Percentiles rank a stretch among this genome's conserved stretches.
phyloP scores from a whole-genome alignment of 176 grass and related monocot genomes.

The Metroxylon sagu region DNA sequence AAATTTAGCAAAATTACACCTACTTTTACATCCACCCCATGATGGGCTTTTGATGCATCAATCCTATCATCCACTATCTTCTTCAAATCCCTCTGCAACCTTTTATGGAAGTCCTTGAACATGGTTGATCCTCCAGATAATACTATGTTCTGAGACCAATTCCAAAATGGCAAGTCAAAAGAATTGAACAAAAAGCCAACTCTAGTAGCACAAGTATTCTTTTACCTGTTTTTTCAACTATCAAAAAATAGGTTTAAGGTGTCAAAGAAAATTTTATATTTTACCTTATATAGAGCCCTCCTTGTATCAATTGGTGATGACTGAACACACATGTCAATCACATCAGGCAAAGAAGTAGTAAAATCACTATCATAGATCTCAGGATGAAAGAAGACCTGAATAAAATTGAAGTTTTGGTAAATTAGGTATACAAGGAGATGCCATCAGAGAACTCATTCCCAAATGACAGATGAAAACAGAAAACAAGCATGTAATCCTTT shows the following conservation, averaged over 20 bases:
- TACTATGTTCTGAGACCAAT: conserved; percentile 71
- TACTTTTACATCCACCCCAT: conserved; percentile 75
- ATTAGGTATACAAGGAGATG: neutral
- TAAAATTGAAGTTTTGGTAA: neutral
- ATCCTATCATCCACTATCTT: conserved; percentile 88
- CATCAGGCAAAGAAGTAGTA: neutral
- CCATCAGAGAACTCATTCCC: neutral
- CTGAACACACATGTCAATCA: conserved; percentile 15
- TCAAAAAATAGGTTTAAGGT: neutral
- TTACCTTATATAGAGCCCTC: conserved; percentile 21
- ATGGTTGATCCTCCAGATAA: conserved; percentile 92
- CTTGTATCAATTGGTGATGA: conserved; percentile 24
- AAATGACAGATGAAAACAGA: neutral
- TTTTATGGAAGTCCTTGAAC: conserved; percentile 95
- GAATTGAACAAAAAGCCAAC: no score
- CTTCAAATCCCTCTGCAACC: conserved; percentile 85
- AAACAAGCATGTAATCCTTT: neutral
- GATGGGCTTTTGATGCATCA: conserved; percentile 57
- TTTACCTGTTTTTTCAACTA: no score
- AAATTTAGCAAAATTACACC: conserved; percentile 20
- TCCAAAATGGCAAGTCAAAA: conserved; percentile 14
- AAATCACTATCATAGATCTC: conserved; percentile 3
- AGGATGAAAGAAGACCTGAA: conserved; percentile 19
- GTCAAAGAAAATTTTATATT: neutral
- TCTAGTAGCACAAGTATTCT: no score